Percentiles rank a stretch among this genome's conserved stretches.
Evolutionary conservation across 306 rosid species (phyloP).

Genomic region (Dryas alaskensis): DNA sequence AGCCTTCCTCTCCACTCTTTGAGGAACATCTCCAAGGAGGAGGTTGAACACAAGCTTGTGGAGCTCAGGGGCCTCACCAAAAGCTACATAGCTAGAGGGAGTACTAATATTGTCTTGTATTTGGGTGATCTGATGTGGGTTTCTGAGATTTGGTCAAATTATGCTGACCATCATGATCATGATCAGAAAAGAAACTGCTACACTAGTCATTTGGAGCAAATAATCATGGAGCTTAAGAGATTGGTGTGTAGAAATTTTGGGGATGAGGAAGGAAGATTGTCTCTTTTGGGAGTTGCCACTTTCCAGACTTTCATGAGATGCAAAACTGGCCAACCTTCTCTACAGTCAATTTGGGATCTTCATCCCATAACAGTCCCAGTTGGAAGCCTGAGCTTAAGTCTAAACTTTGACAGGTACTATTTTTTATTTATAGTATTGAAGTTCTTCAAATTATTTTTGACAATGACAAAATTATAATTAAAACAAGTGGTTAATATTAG

Average conservation of each 20-base stretch:
- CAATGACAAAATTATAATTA: too few species aligned
- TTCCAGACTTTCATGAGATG: conserved; percentile 66
- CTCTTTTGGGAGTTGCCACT: conserved; percentile 72
- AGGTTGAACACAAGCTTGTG: conserved; percentile 56
- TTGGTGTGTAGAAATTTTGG: conserved; percentile 45
- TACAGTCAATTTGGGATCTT: conserved; percentile 81
- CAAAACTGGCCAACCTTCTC: conserved; percentile 62
- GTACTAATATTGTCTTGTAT: conserved; percentile 44
- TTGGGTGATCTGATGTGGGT: conserved; percentile 82
- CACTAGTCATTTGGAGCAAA: conserved; percentile 49
- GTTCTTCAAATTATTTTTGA: not conserved
- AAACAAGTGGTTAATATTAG: not conserved
- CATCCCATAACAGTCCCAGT: conserved; percentile 72
- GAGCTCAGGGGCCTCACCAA: conserved; percentile 68
- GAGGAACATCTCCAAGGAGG: conserved; percentile 54
- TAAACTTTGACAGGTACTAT: conserved; percentile 65
- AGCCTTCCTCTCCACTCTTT: conserved; percentile 62
- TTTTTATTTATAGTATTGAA: not conserved
- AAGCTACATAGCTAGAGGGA: conserved; percentile 63
- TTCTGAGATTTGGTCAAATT: conserved; percentile 68
- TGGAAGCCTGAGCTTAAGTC: conserved; percentile 66
- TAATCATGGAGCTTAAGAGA: conserved; percentile 69
- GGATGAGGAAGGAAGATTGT: conserved; percentile 45
- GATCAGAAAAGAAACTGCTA: conserved; percentile 38
- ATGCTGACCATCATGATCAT: conserved; percentile 21